phyloP scores from a whole-genome alignment of 805 yeast species.

The Starmerella lactis-condensi region DNA sequence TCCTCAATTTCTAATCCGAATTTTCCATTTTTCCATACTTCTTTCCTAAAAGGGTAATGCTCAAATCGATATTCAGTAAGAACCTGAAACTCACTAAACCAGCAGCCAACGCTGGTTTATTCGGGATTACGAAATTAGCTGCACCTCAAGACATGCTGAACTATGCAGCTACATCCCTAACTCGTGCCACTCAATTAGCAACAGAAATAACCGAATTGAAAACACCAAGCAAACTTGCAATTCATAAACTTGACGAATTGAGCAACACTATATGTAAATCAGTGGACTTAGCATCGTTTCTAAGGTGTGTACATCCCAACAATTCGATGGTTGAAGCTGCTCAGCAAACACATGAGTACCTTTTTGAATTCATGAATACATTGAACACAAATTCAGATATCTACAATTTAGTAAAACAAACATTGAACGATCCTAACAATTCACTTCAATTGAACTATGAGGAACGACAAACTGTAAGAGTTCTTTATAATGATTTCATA shows the following conservation, averaged over 20 bases:
- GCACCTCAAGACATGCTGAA: conserved; percentile 51
- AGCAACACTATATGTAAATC: conserved; percentile 83
- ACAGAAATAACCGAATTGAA: too few species aligned
- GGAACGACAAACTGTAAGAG: conserved; percentile 64
- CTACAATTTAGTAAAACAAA: conserved; percentile 32
- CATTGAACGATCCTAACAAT: conserved; percentile 12
- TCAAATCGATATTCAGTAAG: too few species aligned
- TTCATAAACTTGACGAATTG: conserved; percentile 57
- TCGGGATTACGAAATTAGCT: conserved; percentile 49
- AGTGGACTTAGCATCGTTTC: conserved; percentile 82
- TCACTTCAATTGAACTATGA: conserved; percentile 41
- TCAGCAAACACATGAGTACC: conserved; percentile 65
- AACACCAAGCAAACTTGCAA: too few species aligned
- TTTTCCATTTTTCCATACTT: too few species aligned
- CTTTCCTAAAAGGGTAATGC: too few species aligned
- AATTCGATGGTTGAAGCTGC: conserved; percentile 56
- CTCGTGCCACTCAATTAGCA: too few species aligned
- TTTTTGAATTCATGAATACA: conserved; percentile 87
- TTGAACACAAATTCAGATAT: conserved; percentile 68
- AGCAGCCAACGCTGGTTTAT: too few species aligned
- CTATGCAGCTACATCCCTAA: conserved; percentile 51
- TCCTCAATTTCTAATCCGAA: too few species aligned
- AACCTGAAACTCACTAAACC: too few species aligned
- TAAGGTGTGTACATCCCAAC: conserved; percentile 74
- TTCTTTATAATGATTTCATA: conserved; percentile 67